Percentiles rank a stretch among this genome's conserved stretches.
phyloP scores from a whole-genome alignment of 495 filamentous ascomycete genomes.

The Neurospora tetrasperma region DNA sequence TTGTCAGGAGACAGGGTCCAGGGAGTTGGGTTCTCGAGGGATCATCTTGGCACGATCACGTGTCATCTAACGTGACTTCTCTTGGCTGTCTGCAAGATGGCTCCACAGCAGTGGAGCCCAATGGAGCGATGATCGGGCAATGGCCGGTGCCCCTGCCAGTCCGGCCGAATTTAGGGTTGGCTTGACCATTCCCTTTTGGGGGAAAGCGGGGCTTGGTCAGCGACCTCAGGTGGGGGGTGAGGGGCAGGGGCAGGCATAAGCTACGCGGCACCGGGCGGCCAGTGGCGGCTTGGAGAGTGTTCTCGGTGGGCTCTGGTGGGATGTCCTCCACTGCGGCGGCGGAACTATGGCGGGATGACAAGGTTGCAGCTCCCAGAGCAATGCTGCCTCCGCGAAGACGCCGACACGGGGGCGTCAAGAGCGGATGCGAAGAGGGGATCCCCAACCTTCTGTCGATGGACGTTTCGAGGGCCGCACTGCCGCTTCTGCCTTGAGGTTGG shows the following conservation, averaged over 20 bases:
- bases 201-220: background rate
- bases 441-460: background rate
- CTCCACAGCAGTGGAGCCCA: background rate
- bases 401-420: background rate
- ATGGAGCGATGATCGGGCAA: background rate
- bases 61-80: background rate
- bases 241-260: background rate
- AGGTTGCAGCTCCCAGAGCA: background rate
- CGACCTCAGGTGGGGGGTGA: background rate
- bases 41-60: background rate
- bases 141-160: background rate
- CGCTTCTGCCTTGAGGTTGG: background rate
- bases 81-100: background rate
- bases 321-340: background rate
- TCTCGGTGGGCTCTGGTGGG: background rate
- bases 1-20: background rate
- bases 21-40: background rate
- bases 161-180: background rate
- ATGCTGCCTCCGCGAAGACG: background rate
- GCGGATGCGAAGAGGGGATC: background rate
- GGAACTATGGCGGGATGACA: background rate
- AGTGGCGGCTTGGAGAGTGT: background rate
- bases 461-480: background rate
- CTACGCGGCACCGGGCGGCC: background rate
- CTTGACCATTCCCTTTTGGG: background rate